phyloP scores from a whole-genome alignment of 2,329 filamentous ascomycete species.

The Pestalotiopsis fici region DNA sequence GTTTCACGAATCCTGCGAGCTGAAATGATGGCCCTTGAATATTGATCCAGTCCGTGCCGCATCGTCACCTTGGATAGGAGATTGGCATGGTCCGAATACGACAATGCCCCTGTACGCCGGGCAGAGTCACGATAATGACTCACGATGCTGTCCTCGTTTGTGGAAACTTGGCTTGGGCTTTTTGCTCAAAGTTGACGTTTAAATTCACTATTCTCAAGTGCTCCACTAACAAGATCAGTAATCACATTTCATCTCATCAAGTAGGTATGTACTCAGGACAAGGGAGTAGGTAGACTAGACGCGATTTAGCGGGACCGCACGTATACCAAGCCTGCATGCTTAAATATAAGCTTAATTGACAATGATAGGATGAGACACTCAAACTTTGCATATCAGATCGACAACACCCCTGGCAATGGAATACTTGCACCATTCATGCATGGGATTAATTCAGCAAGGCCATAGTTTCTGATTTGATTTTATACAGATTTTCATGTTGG shows the following conservation, averaged over 20 bases:
- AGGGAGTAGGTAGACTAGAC: background rate
- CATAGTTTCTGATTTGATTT: too few relatives aligned
- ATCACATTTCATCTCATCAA: background rate
- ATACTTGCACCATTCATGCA: too few relatives aligned
- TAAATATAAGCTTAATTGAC: background rate
- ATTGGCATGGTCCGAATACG: background rate
- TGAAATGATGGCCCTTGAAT: background rate
- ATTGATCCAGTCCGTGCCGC: background rate
- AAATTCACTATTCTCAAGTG: background rate
- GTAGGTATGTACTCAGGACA: background rate
- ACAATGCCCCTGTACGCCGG: background rate
- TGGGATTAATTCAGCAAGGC: too few relatives aligned
- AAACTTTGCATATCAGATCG: too few relatives aligned
- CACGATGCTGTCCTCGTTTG: background rate
- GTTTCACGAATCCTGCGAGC: background rate
- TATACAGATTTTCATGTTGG: too few relatives aligned
- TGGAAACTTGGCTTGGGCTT: background rate
- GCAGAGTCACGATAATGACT: background rate
- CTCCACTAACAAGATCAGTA: background rate
- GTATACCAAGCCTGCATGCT: background rate
- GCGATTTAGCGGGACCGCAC: background rate
- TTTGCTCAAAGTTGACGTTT: too few relatives aligned
- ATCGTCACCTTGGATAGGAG: background rate
- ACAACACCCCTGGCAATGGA: too few relatives aligned
- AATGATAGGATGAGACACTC: too few relatives aligned